Evolutionary conservation across 331 rosid species (phyloP).

Genomic region (Malus hybrid): DNA sequence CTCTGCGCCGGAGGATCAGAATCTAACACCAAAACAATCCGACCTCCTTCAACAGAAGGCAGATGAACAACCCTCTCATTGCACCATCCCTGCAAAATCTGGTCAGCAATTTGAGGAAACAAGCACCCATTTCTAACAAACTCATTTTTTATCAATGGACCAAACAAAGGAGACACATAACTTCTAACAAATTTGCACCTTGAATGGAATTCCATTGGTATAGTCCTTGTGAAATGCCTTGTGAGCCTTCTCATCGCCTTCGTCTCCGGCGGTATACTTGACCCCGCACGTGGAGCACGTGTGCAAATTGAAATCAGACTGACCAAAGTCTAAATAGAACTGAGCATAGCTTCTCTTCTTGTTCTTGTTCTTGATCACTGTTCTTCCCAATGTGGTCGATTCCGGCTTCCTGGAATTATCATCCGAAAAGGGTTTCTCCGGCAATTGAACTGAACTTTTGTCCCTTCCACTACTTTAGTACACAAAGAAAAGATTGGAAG

Average conservation of each 20-base stretch:
- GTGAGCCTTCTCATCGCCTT: constrained; percentile 62
- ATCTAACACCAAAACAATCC: constrained; percentile 42
- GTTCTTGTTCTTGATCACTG: constrained; percentile 33
- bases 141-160: neutral
- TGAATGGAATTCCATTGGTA: constrained; percentile 52
- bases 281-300: constrained; percentile 53
- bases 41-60: constrained; percentile 19
- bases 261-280: constrained; percentile 55
- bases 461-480: no score
- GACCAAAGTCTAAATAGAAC: constrained; percentile 71
- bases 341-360: constrained; percentile 82
- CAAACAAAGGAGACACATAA: neutral
- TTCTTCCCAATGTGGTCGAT: constrained; percentile 12
- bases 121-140: neutral
- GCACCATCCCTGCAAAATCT: constrained; percentile 51
- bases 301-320: constrained; percentile 58
- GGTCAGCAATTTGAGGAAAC: neutral
- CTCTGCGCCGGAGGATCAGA: constrained; percentile 43
- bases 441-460: neutral
- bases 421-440: neutral
- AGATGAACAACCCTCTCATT: constrained; percentile 36
- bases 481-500: no score
- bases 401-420: neutral
- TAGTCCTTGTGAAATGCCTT: constrained; percentile 51
- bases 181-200: constrained; percentile 14